Percentiles rank a stretch among this genome's conserved stretches.
Evolutionary conservation across 1,139 yeast species (phyloP).

Genomic region (Maudiozyma humilis): DNA sequence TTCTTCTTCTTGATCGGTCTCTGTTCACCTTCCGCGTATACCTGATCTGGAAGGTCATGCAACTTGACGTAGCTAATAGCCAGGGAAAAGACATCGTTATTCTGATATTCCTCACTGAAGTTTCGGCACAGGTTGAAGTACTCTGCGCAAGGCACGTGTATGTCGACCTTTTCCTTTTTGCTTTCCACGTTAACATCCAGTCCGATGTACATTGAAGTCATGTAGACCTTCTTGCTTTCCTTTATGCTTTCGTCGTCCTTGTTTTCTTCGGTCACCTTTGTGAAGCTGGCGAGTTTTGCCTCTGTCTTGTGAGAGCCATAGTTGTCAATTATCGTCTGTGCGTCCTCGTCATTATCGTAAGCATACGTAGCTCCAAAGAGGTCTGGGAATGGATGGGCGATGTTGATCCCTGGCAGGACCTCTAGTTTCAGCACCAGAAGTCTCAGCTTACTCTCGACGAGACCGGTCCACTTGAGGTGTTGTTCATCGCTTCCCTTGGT

Average conservation of each 20-base stretch:
- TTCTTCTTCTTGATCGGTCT: slow-evolving; percentile 58
- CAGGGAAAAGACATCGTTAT: slow-evolving; percentile 46
- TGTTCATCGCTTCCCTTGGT: slow-evolving; percentile 67
- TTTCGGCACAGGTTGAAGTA: slow-evolving; percentile 71
- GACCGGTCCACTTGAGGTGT: slow-evolving; percentile 83
- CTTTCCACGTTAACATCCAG: slow-evolving; percentile 53
- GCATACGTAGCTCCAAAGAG: slow-evolving; percentile 54
- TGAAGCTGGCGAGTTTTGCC: slow-evolving; percentile 27
- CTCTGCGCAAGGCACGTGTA: slow-evolving; percentile 86
- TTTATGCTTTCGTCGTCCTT: slow-evolving; percentile 29
- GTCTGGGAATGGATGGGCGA: slow-evolving; percentile 89
- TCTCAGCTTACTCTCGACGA: slow-evolving; percentile 84
- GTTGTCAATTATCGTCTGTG: slow-evolving; percentile 45
- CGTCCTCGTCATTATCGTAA: slow-evolving; percentile 47
- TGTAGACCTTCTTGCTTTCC: slow-evolving; percentile 41
- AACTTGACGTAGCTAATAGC: slow-evolving; percentile 71
- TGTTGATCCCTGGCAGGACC: slow-evolving; percentile 56
- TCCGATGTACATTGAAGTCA: slow-evolving; percentile 77
- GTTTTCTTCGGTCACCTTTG: slow-evolving; percentile 32
- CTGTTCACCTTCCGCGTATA: slow-evolving; percentile 67
- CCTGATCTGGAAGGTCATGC: slow-evolving; percentile 77
- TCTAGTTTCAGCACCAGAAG: slow-evolving; percentile 77
- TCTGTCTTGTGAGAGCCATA: slow-evolving; percentile 47
- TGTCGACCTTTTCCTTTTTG: slow-evolving; percentile 60
- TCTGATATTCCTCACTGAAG: slow-evolving; percentile 59